A percentile compares a stretch with the other conserved stretches of the same genome.
phyloP scores from a whole-genome alignment of 352 stramenopile species.

The Pythium guiyangense region DNA sequence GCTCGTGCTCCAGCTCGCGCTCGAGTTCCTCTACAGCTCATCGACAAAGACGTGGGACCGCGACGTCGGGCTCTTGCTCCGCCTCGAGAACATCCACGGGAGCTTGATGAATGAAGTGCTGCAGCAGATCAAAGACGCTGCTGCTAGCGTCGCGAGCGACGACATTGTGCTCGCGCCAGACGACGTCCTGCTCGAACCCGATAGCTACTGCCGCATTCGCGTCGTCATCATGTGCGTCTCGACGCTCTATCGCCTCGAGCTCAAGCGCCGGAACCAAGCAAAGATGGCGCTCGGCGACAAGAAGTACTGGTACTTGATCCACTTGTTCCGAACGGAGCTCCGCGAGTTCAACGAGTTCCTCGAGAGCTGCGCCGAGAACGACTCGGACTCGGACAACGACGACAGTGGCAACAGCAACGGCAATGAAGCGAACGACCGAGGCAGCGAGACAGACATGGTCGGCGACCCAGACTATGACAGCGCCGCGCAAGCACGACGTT shows the following conservation, averaged over 20 bases:
- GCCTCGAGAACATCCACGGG: slow-evolving; percentile 41
- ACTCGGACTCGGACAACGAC: slow-evolving; percentile 5
- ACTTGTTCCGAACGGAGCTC: slow-evolving; percentile 34
- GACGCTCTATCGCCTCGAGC: slow-evolving; percentile 47
- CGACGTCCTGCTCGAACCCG: slow-evolving; percentile 3
- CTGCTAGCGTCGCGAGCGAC: background rate
- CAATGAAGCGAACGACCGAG: background rate
- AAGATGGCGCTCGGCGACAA: slow-evolving; percentile 34
- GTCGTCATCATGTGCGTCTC: slow-evolving; percentile 36
- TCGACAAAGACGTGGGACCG: slow-evolving; percentile 33
- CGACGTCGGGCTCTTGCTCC: slow-evolving; percentile 42
- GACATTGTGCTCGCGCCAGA: slow-evolving; percentile 5
- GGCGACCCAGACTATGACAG: background rate
- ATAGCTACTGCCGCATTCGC: slow-evolving; percentile 22
- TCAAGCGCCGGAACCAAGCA: slow-evolving; percentile 30
- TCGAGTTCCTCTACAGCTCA: slow-evolving; percentile 34
- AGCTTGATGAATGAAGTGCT: slow-evolving; percentile 36
- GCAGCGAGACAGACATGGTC: background rate
- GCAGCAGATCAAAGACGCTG: slow-evolving; percentile 10
- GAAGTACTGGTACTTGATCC: slow-evolving; percentile 41
- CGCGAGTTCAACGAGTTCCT: slow-evolving; percentile 37
- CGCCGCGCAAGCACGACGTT: background rate
- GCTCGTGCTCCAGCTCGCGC: slow-evolving; percentile 36
- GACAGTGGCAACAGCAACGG: too few relatives aligned
- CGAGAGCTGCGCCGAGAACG: slow-evolving; percentile 2